Evolutionary conservation across 1,139 yeast genomes (phyloP), one percentile per base, ranked within the genome.

Genomic region (Protomyces arabidopsidicola): DNA sequence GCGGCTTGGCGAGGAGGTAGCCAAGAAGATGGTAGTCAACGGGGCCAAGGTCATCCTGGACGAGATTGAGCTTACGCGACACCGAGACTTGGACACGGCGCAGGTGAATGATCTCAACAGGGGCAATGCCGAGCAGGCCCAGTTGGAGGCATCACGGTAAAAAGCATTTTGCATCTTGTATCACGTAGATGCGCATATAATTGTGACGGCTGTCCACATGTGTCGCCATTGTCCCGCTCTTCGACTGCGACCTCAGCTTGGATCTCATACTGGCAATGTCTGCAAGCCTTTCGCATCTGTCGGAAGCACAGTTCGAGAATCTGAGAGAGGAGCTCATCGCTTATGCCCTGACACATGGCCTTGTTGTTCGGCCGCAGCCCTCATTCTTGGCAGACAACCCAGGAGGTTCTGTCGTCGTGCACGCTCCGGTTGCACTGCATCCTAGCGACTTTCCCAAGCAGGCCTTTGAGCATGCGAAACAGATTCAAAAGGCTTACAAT

Each of bases 11-110:
- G 77, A 79, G 61, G 77, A 78, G 64, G 79, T 93, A 69, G 98
- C 97, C 31, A 80, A 81, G 60, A 77, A 76, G 70, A 80, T 93
- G 76, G 80, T 86, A 60, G 82, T 78, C 24, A 81, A 82, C 67
- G 98, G 98, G 53, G 98, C 96, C 18, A 88, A 86, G 73, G 79
- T 77, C 64, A 93, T 93, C 59, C 80, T 93, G 69, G 95, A 90
- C 71, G 84, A 79, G 68, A 89, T 93, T 68, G 88, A 90, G 27
- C 57, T 34, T 36, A 53, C 52, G 31, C 55, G 56, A 45, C 53
- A 58, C 20, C 55, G 63, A 34, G 58, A 57, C 22, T 34, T 42
- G 51, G 63, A 51, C 56, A 53, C 55, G 12, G 48, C 54, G 16
- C 22, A n/a, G 24, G 48, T 42, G 24, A 42, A 42, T n/a, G 48